phyloP scores from a whole-genome alignment of 352 stramenopile genomes.

The Globisporangium iwayamae region DNA sequence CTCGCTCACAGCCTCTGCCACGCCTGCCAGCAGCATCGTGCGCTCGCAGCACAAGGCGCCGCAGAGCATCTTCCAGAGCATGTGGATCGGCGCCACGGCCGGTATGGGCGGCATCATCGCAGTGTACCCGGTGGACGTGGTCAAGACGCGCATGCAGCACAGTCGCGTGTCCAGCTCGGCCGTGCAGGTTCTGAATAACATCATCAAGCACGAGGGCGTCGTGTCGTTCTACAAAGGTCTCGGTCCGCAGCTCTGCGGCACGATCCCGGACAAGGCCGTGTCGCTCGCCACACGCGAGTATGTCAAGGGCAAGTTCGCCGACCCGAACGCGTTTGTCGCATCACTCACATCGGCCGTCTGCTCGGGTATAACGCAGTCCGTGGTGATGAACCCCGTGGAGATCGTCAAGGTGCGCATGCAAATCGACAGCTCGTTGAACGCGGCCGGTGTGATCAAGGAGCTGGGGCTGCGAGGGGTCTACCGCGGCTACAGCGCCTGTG shows the following conservation, averaged over 20 bases:
- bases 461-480: slow-evolving; percentile 64
- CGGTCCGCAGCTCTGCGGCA: slow-evolving; percentile 65
- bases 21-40: slow-evolving; percentile 5
- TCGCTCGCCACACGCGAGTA: slow-evolving; percentile 77
- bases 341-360: slow-evolving; percentile 65
- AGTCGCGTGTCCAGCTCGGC: slow-evolving; percentile 53
- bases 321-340: slow-evolving; percentile 68
- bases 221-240: slow-evolving; percentile 79
- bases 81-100: slow-evolving; percentile 76
- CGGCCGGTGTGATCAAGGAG: slow-evolving; percentile 51
- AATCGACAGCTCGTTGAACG: slow-evolving; percentile 66
- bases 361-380: slow-evolving; percentile 65
- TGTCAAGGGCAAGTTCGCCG: slow-evolving; percentile 70
- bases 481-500: slow-evolving; percentile 67
- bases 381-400: slow-evolving; percentile 84
- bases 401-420: slow-evolving; percentile 85
- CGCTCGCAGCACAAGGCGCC: slow-evolving; percentile 25
- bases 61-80: slow-evolving; percentile 67
- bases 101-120: slow-evolving; percentile 80
- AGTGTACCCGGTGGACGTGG: slow-evolving; percentile 79
- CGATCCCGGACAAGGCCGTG: slow-evolving; percentile 78
- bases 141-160: slow-evolving; percentile 86
- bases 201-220: slow-evolving; percentile 58
- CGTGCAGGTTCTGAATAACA: slow-evolving; percentile 49
- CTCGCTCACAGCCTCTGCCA: slow-evolving; percentile 7